phyloP scores from a whole-genome alignment of 2,329 filamentous ascomycete species.

The Golovinomyces cichoracearum region DNA sequence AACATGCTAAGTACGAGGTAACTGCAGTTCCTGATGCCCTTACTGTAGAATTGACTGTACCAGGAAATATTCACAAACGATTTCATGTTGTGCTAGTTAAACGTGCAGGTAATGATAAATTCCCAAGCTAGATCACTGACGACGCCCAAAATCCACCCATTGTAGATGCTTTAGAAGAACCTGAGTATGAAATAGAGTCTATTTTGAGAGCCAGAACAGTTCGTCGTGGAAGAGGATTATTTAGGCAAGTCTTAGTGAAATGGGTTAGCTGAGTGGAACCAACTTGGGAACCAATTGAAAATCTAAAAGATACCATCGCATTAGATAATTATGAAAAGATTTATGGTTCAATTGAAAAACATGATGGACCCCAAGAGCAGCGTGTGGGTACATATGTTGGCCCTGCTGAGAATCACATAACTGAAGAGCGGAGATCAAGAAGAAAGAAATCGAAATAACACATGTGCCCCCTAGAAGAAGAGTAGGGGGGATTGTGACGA shows the following conservation, averaged over 20 bases:
- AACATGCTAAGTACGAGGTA: too few relatives aligned
- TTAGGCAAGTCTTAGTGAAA: background rate
- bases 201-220: background rate
- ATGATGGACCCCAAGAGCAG: background rate
- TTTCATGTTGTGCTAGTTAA: too few relatives aligned
- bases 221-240: background rate
- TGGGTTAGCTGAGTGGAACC: background rate
- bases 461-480: too few relatives aligned
- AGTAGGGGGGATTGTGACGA: too few relatives aligned
- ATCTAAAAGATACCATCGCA: background rate
- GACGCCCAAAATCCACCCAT: too few relatives aligned
- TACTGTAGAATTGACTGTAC: too few relatives aligned
- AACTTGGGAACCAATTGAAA: background rate
- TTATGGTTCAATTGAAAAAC: background rate
- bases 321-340: background rate
- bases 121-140: too few relatives aligned
- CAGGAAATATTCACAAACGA: too few relatives aligned
- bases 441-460: too few relatives aligned
- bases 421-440: background rate
- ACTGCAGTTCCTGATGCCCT: too few relatives aligned
- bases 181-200: background rate
- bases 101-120: too few relatives aligned
- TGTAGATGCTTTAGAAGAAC: too few relatives aligned
- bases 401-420: background rate
- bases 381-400: background rate